These are phyloP conservation scores for Ricinus communis DNA, from an alignment of 345 rosid species.

Conservation along the genomic window DNA sequence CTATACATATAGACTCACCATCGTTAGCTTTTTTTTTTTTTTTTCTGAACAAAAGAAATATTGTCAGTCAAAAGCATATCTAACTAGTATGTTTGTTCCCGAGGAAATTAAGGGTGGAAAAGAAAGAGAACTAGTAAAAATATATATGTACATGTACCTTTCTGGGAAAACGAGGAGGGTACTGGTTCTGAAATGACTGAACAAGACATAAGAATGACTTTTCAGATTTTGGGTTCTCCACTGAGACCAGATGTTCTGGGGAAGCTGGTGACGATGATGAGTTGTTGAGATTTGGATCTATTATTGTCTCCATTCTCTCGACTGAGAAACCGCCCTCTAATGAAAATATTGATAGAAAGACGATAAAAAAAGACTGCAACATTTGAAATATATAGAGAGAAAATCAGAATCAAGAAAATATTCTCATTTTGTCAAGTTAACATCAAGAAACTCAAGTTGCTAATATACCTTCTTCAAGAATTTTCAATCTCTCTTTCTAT, in stretches of 20 bases:
- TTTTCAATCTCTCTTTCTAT: too few species aligned
- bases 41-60: neutral
- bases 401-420: too few species aligned
- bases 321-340: neutral
- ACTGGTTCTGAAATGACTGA: constrained; percentile 20
- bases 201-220: neutral
- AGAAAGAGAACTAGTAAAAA: too few species aligned
- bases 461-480: too few species aligned
- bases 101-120: neutral
- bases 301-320: constrained; percentile 27
- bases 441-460: too few species aligned
- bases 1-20: too few species aligned
- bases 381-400: too few species aligned
- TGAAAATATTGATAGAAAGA: too few species aligned
- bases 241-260: constrained; percentile 6
- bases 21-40: too few species aligned
- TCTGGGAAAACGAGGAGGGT: constrained; percentile 41
- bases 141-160: constrained; percentile 39
- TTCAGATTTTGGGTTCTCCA: constrained; percentile 6
- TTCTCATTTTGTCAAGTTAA: too few species aligned
- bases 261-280: neutral
- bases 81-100: neutral
- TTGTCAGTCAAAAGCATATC: too few species aligned
- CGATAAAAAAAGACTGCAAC: too few species aligned
- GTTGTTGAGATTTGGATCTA: constrained; percentile 11